Base-by-base conservation (phyloP, 768 basidiomycete genomes). In the Naganishia randhawae region DNA sequence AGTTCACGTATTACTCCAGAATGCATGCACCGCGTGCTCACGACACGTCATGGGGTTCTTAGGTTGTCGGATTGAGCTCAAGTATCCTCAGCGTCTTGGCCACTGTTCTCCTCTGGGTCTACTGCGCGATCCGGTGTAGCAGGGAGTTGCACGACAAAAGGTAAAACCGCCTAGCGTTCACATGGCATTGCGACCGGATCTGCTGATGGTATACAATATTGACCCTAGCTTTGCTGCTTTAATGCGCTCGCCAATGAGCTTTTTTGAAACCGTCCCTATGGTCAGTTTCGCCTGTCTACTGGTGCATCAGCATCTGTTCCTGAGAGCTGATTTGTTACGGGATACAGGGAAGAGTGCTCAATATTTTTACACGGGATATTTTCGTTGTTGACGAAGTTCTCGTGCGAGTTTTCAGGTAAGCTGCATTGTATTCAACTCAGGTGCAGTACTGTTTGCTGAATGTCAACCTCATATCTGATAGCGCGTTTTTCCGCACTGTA, bases 351-450 rank as follows among this genome's bases (percentile, higher is more conserved):
- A 90, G 92, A 10, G 89, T 94, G 64, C 77, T 97, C 62, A 97
- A 96, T 79, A 78, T 96, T 31, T 97, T 97, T 80, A 91, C 91
- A 3, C 86, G 92, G 2, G 95, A 98, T 73, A 86, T 82, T 16
- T 77, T 81, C 64, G 81, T 82, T 13, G 75, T 95, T 19, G 93
- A 96, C 81, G 88, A 91, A 74, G 82, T 91, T 10, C 84, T 96
- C 25, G 87, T 86, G 6, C 84, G 89, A 33, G 88, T 91, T 22
- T 86, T 94, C 50, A 86, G 87, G 76, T 84, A 83, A 62, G 54
- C 50, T 9, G 50, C 7, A 50, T 25, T n/a, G n/a, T n/a, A n/a
- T n/a, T n/a, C n/a, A n/a, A n/a, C n/a, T n/a, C n/a, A n/a, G n/a
- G n/a, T n/a, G 10, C 27, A 50, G 17, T 25, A 9, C 50, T 50